A percentile compares a stretch with the other conserved stretches of the same genome.
These are phyloP conservation scores for Punica granatum DNA, from an alignment of 345 rosid species.

Conservation along the genomic window DNA sequence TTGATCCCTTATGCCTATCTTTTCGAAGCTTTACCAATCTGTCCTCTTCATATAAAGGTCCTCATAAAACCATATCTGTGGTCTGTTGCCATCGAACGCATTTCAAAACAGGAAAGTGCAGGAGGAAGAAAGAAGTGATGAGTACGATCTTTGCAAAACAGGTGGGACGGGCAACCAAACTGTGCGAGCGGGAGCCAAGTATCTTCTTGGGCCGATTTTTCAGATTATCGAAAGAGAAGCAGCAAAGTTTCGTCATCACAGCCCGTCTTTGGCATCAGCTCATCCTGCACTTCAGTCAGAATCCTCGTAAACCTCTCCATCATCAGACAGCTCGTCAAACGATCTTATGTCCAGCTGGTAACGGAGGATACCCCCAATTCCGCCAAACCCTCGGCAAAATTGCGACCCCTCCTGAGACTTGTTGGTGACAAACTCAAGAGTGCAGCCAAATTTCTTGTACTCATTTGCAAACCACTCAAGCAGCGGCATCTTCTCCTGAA, in stretches of 20 bases:
- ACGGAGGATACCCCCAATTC: conserved; percentile 87
- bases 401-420: conserved; percentile 94
- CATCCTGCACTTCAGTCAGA: conserved; percentile 35
- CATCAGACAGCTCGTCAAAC: conserved; percentile 72
- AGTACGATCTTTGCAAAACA: background rate
- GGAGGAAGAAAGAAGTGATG: background rate
- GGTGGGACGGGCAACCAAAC: background rate
- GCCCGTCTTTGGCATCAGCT: background rate
- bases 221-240: background rate
- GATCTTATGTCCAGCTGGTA: conserved; percentile 87
- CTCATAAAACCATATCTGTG: background rate
- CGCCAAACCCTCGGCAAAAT: conserved; percentile 92
- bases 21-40: background rate
- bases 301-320: conserved; percentile 63
- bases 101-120: background rate
- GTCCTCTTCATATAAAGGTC: background rate
- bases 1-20: background rate
- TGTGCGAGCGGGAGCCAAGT: background rate
- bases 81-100: background rate
- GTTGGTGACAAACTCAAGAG: conserved; percentile 80
- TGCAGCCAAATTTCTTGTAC: conserved; percentile 78
- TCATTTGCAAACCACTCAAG: conserved; percentile 94
- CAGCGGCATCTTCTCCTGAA: conserved; percentile 63
- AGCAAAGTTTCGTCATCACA: background rate
- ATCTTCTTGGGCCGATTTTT: background rate